Base-by-base conservation (phyloP, 2,329 filamentous ascomycete genomes). In the Davidsoniella neocaledoniae region DNA sequence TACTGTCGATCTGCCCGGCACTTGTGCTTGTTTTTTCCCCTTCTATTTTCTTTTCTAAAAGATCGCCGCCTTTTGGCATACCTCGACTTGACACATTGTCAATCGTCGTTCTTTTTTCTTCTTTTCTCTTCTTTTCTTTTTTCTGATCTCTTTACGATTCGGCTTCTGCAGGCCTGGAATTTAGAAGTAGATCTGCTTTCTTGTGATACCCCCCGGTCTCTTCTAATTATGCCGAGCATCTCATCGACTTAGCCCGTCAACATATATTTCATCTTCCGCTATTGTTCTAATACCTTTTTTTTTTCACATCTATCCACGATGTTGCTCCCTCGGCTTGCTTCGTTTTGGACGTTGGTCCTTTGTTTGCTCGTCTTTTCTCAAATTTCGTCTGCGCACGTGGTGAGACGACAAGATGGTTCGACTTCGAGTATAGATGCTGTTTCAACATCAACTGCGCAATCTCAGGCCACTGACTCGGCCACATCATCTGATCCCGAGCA, bases 351-450 rank as follows among this genome's bases (percentile, higher is more conserved):
- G n/a, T 25, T 50, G 4, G 54, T 70, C 42, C 55, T 72, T 50
- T 65, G 63, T 55, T 56, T 71, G 19, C 46, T 64, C 3, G 44
- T 70, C 40, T 58, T 60, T 40, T 56, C 68, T 21, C 64, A 71
- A 41, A 54, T 63, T 43, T 63, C 60, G 17, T 56, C 58, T 19
- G 65, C 64, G 9, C 61, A 64, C 6, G 55, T 62, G 37, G 49
- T 60, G 17, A 57, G 56, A 53, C 63, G 66, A 53, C 63, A 67
- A 50, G 63, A 66, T 44, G 36, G n/a, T 2, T 25, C 44, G 14
- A 16, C 12, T 39, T 46, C 17, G 37, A 33, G 29, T 12, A 12
- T 33, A 33, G 29, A 33, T 33, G 29, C 29, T 33, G 12, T 33
- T 9, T 33, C 29, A 33, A 33, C 6, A 33, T 33, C 12, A 4